phyloP scores from a whole-genome alignment of 1,284 basidiomycete species.

The Ceratobasidium sp. region DNA sequence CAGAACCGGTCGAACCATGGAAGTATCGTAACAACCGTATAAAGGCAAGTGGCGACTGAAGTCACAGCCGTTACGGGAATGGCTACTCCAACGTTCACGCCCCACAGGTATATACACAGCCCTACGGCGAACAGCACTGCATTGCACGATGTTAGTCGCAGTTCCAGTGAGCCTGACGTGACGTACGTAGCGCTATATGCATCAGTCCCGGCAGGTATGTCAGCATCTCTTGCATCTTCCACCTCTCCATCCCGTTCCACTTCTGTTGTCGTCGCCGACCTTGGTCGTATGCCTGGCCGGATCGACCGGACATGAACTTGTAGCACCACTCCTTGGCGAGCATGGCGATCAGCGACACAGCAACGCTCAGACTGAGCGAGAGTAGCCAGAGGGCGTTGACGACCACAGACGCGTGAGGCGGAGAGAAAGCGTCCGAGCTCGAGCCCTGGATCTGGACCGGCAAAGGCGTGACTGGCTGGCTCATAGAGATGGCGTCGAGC shows the following conservation, averaged over 20 bases:
- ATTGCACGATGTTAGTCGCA: too few relatives aligned
- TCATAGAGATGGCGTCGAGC: not conserved
- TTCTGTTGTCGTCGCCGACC: constrained; percentile 11
- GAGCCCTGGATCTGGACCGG: too few relatives aligned
- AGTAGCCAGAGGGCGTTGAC: constrained; percentile 20
- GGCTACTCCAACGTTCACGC: not conserved
- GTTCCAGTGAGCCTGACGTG: not conserved
- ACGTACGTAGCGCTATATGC: constrained; percentile 21
- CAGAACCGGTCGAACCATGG: not conserved
- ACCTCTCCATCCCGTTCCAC: constrained; percentile 16
- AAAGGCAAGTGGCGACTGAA: not conserved
- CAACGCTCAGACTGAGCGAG: not conserved
- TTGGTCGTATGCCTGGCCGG: not conserved
- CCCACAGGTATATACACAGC: constrained; percentile 12
- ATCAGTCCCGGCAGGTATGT: constrained; percentile 1
- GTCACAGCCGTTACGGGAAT: not conserved
- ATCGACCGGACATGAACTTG: constrained; percentile 11
- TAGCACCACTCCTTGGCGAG: constrained; percentile 9
- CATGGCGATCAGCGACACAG: not conserved
- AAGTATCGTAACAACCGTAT: not conserved
- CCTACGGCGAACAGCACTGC: constrained; percentile 15
- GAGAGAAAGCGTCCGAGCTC: not conserved
- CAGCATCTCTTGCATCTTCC: constrained; percentile 24
- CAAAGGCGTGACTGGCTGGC: not conserved
- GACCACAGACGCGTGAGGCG: not conserved